Evolutionary conservation across 2,329 filamentous ascomycete species (phyloP), one percentile per base, ranked within the genome.

Genomic region (Fusarium palustre): DNA sequence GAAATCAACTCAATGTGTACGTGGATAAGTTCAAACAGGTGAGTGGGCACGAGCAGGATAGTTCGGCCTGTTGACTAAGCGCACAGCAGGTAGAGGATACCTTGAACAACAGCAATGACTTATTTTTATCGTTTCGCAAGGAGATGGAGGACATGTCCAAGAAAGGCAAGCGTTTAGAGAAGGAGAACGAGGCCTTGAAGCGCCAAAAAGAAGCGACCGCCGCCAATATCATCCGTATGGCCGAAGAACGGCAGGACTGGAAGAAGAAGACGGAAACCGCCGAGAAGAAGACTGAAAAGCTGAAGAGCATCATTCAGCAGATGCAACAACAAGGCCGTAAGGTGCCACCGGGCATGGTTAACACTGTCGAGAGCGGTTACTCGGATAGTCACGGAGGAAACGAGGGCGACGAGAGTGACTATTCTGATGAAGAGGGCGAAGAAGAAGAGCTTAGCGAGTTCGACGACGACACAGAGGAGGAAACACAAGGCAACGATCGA

Each of bases 121-220:
- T 98, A 55, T 98, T 98, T 80, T 84, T 97, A 72, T 97, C 96
- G 1, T 98, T 98, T 81, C 89, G 95, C 56, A 97, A 97, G 82
- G 96, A 98, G 81, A 98, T 98, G 94, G 96, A 98, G 81, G 96
- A 98, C 77, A 98, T 98, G 94, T 97, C 94, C 1, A 97, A 97
- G 83, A 98, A 98, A 83, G 97, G 95, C 8, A 97, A 97, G 81
- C 91, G 94, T 28, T 85, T 99, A 55, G 96, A 99, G 79, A 97
- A 97, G 81, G 96, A 99, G 77, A 98, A 99, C 75, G 91, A 96
- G 74, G 91, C 88, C 20, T 87, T 97, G 53, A 97, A 93, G 71
- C 89, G 95, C 58, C 97, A 97, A 80, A 95, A 97, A 79, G 94
- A 97, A 74, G 90, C 93, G 48, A 97, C 94, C 28, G 96, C 96